Base-by-base conservation (phyloP, 805 yeast species). In the Metschnikowia baotianmanensis region DNA sequence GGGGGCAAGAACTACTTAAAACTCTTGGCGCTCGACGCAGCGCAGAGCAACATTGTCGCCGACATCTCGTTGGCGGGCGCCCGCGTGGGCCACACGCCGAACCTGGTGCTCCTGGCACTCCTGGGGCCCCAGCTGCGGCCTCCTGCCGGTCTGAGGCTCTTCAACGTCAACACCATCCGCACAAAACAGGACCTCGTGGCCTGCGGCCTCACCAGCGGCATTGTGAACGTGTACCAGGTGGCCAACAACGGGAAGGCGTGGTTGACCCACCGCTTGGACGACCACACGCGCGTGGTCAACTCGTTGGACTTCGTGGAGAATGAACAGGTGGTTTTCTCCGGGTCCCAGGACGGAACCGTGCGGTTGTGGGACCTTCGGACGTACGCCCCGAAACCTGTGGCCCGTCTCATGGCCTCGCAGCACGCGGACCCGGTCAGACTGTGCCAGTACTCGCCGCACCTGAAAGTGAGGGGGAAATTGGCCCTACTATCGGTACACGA, bases 261-360 rank as follows among this genome's bases (percentile, higher is more conserved):
- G 35, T 40, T 65, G 12, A 35, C 61, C 12, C 44, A 55, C 41
- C 61, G 57, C 28, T 54, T 62, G n/a, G 51, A 59, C 15, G 73
- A 65, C 43, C 75, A 70, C 51, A 67, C 63, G 45, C 51, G 75
- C n/a, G 59, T 65, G 35, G 59, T 70, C 34, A 69, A 70, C 46
- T 63, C 72, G 6, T 45, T 70, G 18, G 75, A 70, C 46, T 70
- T 69, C 34, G 54, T 59, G 13, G 56, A 46, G 5, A 43, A 38
- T 16, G 51, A 48, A 5, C 47, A 49, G 38, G 58, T 63, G 31
- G 44, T 70, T 8, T 52, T 69, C 16, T 65, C 71, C 1, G 95
- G 93, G 2, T 83, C 90, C 0, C 93, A 85, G 61, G 93, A 85
- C 63, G 93, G 93, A 4, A 69, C 80, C 13, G 78, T 85, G 45